Conservation (phyloP, 202 grass and related monocot species). For the Eragrostis tef region DNA sequence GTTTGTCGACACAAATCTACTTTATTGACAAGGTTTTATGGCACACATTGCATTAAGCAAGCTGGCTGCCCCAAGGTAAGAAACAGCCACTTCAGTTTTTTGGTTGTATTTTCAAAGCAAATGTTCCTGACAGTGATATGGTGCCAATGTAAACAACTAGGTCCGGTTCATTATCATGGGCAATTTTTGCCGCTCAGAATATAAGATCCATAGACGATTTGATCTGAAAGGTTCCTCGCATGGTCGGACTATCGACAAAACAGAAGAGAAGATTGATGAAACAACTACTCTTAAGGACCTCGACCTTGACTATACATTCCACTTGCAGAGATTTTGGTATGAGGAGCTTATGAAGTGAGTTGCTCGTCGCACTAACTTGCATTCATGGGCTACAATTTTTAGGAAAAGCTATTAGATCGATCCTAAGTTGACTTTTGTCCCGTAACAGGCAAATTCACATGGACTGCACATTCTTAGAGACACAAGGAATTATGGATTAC, state of each 20-base stretch:
- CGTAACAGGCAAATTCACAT: conserved; percentile 65
- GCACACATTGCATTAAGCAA: conserved; percentile 69
- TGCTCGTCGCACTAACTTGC: background rate
- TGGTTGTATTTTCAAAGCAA: background rate
- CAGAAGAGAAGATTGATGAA: conserved; percentile 56
- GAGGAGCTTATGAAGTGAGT: conserved; percentile 68
- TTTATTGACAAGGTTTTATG: conserved; percentile 64
- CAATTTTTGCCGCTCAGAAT: conserved; percentile 68
- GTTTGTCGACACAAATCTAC: conserved; percentile 54
- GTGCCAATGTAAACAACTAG: conserved; percentile 41
- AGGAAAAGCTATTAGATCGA: conserved; percentile 20
- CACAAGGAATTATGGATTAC: conserved; percentile 70
- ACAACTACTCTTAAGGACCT: conserved; percentile 69
- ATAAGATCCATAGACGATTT: conserved; percentile 68
- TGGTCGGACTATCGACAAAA: conserved; percentile 58
- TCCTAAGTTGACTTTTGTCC: conserved; percentile 26
- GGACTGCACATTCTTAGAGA: conserved; percentile 65
- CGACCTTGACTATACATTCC: conserved; percentile 61
- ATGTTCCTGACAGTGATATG: conserved; percentile 10
- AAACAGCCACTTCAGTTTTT: background rate
- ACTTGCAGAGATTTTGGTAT: conserved; percentile 57
- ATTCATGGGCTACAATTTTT: conserved; percentile 4
- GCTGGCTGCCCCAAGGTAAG: conserved; percentile 63
- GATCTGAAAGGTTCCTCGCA: conserved; percentile 70
- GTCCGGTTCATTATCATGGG: conserved; percentile 71